Percentiles rank a stretch among this genome's conserved stretches.
Conservation (phyloP, 75 land plant genomes). For the Cupressus sempervirens region DNA sequence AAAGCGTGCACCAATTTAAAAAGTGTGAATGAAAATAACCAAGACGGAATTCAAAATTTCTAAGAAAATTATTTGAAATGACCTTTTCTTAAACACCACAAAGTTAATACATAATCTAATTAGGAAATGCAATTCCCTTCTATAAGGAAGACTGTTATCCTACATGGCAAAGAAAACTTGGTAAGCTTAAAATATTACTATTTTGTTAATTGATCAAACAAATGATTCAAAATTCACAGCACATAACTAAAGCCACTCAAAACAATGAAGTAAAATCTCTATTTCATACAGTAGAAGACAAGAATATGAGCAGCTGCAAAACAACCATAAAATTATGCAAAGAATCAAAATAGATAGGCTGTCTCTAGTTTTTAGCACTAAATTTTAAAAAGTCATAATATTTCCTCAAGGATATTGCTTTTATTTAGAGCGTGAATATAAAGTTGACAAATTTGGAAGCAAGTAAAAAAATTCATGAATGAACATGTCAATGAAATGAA, state of each 20-base stretch:
- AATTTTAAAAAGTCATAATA: background rate
- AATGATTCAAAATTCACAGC: background rate
- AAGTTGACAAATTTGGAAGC: background rate
- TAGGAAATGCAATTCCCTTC: background rate
- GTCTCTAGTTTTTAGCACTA: background rate
- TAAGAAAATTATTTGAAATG: background rate
- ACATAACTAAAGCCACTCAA: background rate
- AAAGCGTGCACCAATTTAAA: background rate
- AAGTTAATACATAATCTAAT: background rate
- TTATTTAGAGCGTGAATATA: background rate
- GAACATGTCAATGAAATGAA: background rate
- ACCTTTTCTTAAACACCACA: background rate
- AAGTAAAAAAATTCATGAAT: background rate
- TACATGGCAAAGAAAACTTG: background rate
- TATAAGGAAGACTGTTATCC: background rate
- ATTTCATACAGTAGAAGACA: background rate
- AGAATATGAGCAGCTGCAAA: background rate
- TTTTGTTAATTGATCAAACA: background rate
- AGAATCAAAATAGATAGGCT: background rate
- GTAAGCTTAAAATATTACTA: background rate
- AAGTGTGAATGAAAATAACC: background rate
- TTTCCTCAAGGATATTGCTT: constrained; percentile 2
- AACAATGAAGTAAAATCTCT: background rate
- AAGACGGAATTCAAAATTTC: background rate
- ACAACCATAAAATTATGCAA: background rate